Evolutionary conservation across 2,329 filamentous ascomycete species (phyloP), one percentile per base, ranked within the genome.

Genomic region (Fusarium chlamydosporum): DNA sequence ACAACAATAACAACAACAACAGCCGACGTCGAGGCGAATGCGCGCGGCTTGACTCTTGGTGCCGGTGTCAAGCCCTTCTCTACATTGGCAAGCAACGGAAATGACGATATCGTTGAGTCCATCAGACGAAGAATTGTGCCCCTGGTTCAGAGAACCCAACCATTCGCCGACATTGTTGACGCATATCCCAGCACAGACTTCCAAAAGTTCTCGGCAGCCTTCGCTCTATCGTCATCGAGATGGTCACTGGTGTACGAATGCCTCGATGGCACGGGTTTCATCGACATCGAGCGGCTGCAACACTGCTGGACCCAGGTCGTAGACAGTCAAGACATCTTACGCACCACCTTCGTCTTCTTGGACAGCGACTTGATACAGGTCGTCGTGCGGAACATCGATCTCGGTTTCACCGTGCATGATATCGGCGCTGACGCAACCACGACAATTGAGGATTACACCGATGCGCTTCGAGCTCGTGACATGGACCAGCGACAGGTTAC

Each of bases 261-360:
- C 50, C 50, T 53, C 38, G 50, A 53, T 35, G 50, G 50, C 50
- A 43, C 50, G 29, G 50, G 50, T 18, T 43, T 10, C 38, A 53
- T 53, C 50, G 50, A 53, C 50, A 53, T 35, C 29, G 38, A 53
- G 50, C 50, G 50, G 38, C 50, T 53, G 50, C 50, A 53, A 38
- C 50, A 35, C 50, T 53, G 50, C 50, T 53, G 50, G 50, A 43
- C 38, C 29, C 50, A 53, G 38, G 50, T 42, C 50, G 50, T 53
- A 35, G 29, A 53, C 50, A 53, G 50, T 53, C 50, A 53, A 29
- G 50, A 53, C 38, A 53, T 53, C 50, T 38, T 53, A 53, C 50
- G 50, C 50, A 53, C 50, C 50, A 53, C 50, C 50, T 53, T 53
- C 38, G 50, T 53, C 38, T 53, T 53, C 50, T 43, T 53, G 50